phyloP scores from a whole-genome alignment of 1,284 basidiomycete species.

The Schizophyllum commune region DNA sequence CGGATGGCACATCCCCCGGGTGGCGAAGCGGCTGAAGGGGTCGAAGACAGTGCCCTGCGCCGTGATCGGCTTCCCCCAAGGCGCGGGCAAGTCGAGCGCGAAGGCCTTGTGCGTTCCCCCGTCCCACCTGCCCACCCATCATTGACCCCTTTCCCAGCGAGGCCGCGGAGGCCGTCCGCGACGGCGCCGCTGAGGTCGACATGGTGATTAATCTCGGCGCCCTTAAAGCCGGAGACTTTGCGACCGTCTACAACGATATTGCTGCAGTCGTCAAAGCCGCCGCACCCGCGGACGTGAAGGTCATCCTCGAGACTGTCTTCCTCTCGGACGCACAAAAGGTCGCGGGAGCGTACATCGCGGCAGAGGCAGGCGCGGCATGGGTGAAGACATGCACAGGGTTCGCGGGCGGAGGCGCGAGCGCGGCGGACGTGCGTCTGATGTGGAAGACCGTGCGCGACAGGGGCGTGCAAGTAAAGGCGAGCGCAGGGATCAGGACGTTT shows the following conservation, averaged over 20 bases:
- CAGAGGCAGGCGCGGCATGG: conserved; percentile 38
- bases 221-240: conserved; percentile 31
- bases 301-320: conserved; percentile 40
- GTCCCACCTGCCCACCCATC: neutral
- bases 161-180: conserved; percentile 31
- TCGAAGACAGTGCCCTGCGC: conserved; percentile 32
- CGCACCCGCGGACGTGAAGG: conserved; percentile 30
- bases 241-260: conserved; percentile 30
- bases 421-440: conserved; percentile 35
- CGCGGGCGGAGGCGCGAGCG: conserved; percentile 32
- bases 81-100: conserved; percentile 30
- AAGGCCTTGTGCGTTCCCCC: conserved; percentile 31
- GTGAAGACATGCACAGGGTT: conserved; percentile 46
- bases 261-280: conserved; percentile 27
- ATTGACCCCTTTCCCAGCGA: conserved; percentile 23
- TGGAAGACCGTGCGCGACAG: conserved; percentile 31
- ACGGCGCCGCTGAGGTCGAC: conserved; percentile 41
- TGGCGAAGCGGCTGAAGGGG: conserved; percentile 27
- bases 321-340: conserved; percentile 35
- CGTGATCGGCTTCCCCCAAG: conserved; percentile 41
- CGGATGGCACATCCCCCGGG: conserved; percentile 32
- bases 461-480: conserved; percentile 41
- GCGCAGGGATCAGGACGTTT: conserved; percentile 37
- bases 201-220: conserved; percentile 40
- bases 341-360: conserved; percentile 33